Percentiles rank a stretch among this genome's conserved stretches.
These are phyloP conservation scores for Dictyostelium discoideum DNA, from an alignment of 78 protist genomes.

Conservation along the genomic window DNA sequence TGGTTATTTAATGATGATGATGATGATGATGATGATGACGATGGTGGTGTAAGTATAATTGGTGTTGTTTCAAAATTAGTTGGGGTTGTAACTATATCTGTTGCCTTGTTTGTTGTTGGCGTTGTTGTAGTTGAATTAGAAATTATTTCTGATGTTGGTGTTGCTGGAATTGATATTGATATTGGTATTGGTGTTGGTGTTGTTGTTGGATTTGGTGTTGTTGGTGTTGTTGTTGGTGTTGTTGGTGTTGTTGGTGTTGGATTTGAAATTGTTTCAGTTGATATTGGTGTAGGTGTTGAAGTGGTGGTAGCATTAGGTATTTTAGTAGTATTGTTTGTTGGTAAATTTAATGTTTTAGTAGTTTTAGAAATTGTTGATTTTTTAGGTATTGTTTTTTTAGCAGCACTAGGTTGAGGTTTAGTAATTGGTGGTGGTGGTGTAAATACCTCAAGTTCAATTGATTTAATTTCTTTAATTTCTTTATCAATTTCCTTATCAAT, in stretches of 20 bases:
- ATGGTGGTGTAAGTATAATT: background rate
- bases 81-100: background rate
- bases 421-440: background rate
- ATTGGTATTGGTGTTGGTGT: background rate
- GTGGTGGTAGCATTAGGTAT: background rate
- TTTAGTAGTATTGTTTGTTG: background rate
- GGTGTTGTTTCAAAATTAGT: background rate
- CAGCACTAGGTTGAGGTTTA: background rate
- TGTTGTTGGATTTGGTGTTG: background rate
- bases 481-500: background rate
- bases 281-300: background rate
- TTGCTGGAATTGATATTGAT: background rate
- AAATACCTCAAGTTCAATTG: background rate
- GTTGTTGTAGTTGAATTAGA: background rate
- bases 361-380: slow-evolving; percentile 7
- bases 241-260: background rate
- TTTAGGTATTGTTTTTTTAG: background rate
- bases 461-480: background rate
- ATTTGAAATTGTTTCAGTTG: background rate
- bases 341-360: background rate
- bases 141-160: background rate
- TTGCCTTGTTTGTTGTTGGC: background rate
- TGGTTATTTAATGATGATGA: background rate
- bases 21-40: background rate
- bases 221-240: background rate